These are phyloP conservation scores for Babesia caballi DNA, from an alignment of 169 alveolate genomes.

Conservation along the genomic window DNA sequence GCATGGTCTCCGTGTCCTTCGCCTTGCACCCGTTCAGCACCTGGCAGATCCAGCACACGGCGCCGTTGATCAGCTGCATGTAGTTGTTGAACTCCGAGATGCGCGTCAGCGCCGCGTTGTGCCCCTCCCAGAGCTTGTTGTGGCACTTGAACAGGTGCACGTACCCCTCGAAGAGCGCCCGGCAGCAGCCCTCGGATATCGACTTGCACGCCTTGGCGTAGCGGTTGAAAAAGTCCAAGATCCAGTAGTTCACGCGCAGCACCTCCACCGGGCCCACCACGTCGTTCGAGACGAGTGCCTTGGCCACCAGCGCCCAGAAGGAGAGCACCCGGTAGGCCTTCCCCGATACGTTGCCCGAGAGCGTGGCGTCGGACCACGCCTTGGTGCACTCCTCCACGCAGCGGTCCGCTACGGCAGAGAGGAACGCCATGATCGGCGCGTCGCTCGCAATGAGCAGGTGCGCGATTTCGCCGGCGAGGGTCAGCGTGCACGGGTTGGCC, in stretches of 20 bases:
- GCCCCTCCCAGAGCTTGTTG: conserved; percentile 32
- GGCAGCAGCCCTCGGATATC: conserved; percentile 10
- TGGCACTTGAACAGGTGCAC: conserved; percentile 16
- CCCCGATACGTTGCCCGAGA: conserved; percentile 24
- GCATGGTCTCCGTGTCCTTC: conserved; percentile 5
- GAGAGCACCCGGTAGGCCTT: conserved; percentile 20
- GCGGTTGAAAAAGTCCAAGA: conserved; percentile 9
- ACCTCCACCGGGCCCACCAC: neutral
- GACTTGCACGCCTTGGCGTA: conserved; percentile 24
- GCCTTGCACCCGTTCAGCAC: conserved; percentile 21
- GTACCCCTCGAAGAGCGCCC: conserved; percentile 37
- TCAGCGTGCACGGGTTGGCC: conserved; percentile 33
- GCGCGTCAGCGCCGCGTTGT: conserved; percentile 3
- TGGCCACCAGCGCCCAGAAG: conserved; percentile 13
- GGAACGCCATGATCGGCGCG: conserved; percentile 11
- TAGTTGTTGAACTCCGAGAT: conserved; percentile 27
- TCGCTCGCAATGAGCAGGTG: neutral
- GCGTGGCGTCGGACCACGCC: neutral
- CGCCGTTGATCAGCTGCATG: conserved; percentile 4
- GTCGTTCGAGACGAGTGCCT: conserved; percentile 7
- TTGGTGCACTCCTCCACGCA: conserved; percentile 27
- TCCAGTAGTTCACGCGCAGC: conserved; percentile 24
- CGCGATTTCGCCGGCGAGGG: conserved; percentile 12
- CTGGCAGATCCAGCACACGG: conserved; percentile 22
- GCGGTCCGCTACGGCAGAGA: neutral